Evolutionary conservation across 768 basidiomycete genomes (phyloP).

Genomic region (Pleurotus pulmonarius): DNA sequence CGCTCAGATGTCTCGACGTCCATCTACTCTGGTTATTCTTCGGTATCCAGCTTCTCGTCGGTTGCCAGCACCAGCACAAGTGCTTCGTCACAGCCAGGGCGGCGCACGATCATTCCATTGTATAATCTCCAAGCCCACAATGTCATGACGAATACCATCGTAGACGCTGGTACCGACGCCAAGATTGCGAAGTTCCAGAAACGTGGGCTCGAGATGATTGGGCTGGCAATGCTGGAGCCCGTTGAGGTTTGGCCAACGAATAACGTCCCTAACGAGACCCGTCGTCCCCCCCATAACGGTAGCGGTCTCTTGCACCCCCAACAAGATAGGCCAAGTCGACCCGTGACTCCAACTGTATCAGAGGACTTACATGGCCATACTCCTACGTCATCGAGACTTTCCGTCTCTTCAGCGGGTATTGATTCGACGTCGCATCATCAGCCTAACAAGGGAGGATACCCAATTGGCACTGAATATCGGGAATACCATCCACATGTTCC

Average conservation of each 20-base stretch:
- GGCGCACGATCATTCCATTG: constrained; percentile 79
- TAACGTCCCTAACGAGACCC: not conserved
- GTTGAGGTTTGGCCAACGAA: constrained; percentile 63
- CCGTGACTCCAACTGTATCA: not conserved
- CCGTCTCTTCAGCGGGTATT: constrained; percentile 4
- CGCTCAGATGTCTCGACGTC: constrained; percentile 48
- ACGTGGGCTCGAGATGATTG: constrained; percentile 73
- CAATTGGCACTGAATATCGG: not conserved
- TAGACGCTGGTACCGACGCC: constrained; percentile 86
- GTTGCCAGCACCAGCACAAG: constrained; percentile 9
- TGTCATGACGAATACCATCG: constrained; percentile 80
- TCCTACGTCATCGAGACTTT: constrained; percentile 9
- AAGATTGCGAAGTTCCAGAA: constrained; percentile 77
- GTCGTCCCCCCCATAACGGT: not conserved
- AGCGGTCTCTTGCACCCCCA: not conserved
- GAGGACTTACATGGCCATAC: constrained; percentile 6
- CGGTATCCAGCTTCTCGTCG: constrained; percentile 35
- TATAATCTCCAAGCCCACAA: constrained; percentile 89
- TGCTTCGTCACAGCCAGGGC: constrained; percentile 40
- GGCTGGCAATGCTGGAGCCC: constrained; percentile 75
- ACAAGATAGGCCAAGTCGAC: constrained; percentile 1
- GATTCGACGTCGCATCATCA: constrained; percentile 6
- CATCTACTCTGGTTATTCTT: constrained; percentile 33
- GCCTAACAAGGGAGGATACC: too few species aligned
- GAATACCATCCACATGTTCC: constrained; percentile 8